Conservation (phyloP, 495 filamentous ascomycete genomes). For the Podospora pseudocomata region DNA sequence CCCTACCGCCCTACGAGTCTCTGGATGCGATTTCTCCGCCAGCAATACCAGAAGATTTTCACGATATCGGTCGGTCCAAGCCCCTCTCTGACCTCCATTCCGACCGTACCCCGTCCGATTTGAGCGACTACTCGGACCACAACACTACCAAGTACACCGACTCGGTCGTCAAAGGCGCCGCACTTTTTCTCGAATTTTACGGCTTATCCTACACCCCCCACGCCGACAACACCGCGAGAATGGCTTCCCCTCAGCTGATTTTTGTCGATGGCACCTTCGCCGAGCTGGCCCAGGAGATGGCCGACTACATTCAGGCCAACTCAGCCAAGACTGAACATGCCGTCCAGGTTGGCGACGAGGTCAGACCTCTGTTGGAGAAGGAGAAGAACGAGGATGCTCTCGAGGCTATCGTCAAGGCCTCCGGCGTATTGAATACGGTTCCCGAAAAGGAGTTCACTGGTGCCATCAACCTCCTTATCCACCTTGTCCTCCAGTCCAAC, state of each 20-base stretch:
- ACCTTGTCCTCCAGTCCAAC: constrained; percentile 80
- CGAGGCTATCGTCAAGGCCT: constrained; percentile 79
- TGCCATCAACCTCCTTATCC: constrained; percentile 92
- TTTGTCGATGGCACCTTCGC: constrained; percentile 90
- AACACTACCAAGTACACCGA: constrained; percentile 7
- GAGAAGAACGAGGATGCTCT: constrained; percentile 77
- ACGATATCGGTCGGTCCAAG: constrained; percentile 1
- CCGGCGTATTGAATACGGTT: constrained; percentile 65
- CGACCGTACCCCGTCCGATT: not conserved
- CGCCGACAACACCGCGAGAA: constrained; percentile 22
- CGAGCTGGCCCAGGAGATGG: constrained; percentile 85
- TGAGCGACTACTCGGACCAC: constrained; percentile 2
- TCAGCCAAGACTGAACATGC: not conserved
- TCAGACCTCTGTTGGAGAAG: constrained; percentile 68
- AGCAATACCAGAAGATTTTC: constrained; percentile 12
- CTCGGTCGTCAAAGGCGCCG: constrained; percentile 9
- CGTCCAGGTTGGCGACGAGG: constrained; percentile 54
- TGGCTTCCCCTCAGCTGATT: constrained; percentile 47
- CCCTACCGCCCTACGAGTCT: constrained; percentile 20
- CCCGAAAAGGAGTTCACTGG: constrained; percentile 95
- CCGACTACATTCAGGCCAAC: constrained; percentile 63
- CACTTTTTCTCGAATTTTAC: constrained; percentile 2
- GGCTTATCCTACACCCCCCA: constrained; percentile 3
- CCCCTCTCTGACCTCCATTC: not conserved
- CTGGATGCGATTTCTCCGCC: constrained; percentile 23